These are phyloP conservation scores for Emergomyces pasteurianus DNA, from an alignment of 2,329 filamentous ascomycete species.

Conservation along the genomic window DNA sequence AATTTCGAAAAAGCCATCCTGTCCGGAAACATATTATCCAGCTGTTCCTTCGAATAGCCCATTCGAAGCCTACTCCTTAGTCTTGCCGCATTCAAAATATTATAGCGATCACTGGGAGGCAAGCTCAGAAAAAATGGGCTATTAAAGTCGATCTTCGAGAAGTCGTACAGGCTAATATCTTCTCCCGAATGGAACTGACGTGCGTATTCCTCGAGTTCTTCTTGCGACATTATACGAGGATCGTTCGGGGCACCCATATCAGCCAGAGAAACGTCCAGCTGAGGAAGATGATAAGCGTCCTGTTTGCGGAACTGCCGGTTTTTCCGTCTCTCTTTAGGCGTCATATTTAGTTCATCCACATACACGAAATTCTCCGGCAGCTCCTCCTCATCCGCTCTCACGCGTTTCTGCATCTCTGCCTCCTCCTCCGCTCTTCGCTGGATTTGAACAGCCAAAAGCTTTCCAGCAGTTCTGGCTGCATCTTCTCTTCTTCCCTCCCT, in stretches of 20 bases:
- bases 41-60: conserved; percentile 91
- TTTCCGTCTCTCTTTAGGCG: conserved; percentile 58
- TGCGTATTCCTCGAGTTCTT: conserved; percentile 89
- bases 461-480: conserved; percentile 81
- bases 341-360: conserved; percentile 79
- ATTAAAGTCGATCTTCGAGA: conserved; percentile 97
- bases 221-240: conserved; percentile 88
- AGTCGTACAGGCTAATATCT: conserved; percentile 82
- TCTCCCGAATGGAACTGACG: conserved; percentile 84
- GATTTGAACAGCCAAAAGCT: conserved; percentile 87
- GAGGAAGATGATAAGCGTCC: conserved; percentile 90
- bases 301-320: conserved; percentile 75
- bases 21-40: conserved; percentile 94
- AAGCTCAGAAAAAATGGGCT: conserved; percentile 89
- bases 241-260: conserved; percentile 86
- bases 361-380: conserved; percentile 71
- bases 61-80: conserved; percentile 80
- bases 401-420: conserved; percentile 46
- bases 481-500: conserved; percentile 86
- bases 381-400: conserved; percentile 41
- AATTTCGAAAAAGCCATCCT: conserved; percentile 95
- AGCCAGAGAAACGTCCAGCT: conserved; percentile 63
- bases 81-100: conserved; percentile 89
- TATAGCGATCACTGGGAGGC: conserved; percentile 83
- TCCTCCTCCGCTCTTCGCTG: conserved; percentile 82